These are phyloP conservation scores for Myxozyma vanderwaltii DNA, from an alignment of 805 yeast species.

Conservation along the genomic window DNA sequence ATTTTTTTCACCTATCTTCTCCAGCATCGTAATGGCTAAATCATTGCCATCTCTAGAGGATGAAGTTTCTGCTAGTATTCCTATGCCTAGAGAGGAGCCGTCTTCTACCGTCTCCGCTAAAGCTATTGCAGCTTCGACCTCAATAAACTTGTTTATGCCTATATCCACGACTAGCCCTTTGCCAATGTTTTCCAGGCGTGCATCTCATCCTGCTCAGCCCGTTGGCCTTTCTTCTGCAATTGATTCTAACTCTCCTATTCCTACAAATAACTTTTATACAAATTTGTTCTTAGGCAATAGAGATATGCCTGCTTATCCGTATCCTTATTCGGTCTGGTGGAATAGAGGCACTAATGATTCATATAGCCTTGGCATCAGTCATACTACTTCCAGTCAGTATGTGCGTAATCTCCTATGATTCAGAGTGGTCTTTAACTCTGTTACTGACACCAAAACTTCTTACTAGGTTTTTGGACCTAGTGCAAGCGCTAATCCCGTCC, in stretches of 20 bases:
- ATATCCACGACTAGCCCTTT: constrained; percentile 25
- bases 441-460: background rate
- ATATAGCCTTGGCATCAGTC: constrained; percentile 56
- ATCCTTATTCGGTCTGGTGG: constrained; percentile 69
- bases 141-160: constrained; percentile 25
- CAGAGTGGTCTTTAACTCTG: background rate
- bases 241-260: constrained; percentile 50
- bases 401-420: constrained; percentile 41
- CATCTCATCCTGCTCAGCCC: constrained; percentile 29
- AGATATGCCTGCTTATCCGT: constrained; percentile 57
- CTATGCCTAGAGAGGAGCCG: too few relatives aligned
- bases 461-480: constrained; percentile 44
- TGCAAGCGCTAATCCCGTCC: constrained; percentile 46
- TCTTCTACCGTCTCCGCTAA: too few relatives aligned
- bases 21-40: too few relatives aligned
- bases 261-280: constrained; percentile 77
- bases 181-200: constrained; percentile 10
- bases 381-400: constrained; percentile 51
- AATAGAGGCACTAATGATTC: constrained; percentile 53
- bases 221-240: constrained; percentile 5
- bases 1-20: too few relatives aligned
- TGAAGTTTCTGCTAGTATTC: too few relatives aligned
- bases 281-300: constrained; percentile 63
- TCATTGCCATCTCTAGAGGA: too few relatives aligned
- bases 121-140: background rate